These are phyloP conservation scores for Symbiodinium pilosum DNA, from an alignment of 73 alveolate species.

Conservation along the genomic window DNA sequence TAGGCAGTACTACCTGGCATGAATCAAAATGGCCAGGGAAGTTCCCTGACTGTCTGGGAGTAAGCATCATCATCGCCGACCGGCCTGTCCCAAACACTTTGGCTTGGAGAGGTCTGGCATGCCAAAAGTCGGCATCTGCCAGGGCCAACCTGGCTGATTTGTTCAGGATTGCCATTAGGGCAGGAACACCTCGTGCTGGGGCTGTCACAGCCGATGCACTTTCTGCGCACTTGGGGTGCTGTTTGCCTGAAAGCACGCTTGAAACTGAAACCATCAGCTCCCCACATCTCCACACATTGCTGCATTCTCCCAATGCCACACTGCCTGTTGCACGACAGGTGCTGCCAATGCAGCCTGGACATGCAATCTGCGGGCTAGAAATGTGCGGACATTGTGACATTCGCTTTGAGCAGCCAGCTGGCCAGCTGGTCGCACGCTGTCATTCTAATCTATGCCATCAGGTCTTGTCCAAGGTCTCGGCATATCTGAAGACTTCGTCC, in stretches of 20 bases:
- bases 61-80: background rate
- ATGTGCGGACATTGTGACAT: no score
- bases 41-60: background rate
- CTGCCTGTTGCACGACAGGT: background rate
- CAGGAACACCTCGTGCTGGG: background rate
- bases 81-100: background rate
- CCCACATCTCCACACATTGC: background rate
- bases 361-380: background rate
- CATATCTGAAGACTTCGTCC: background rate
- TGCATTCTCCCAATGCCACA: no score
- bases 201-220: background rate
- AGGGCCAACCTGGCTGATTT: background rate
- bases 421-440: no score
- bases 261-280: background rate
- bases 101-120: background rate
- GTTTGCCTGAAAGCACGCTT: background rate
- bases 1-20: background rate
- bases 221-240: background rate
- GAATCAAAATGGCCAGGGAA: no score
- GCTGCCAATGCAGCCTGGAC: constrained; percentile 3
- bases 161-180: background rate
- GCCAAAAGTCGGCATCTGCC: background rate
- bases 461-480: background rate
- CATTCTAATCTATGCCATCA: no score
- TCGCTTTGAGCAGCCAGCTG: no score